Base-by-base conservation (phyloP, 2,329 filamentous ascomycete species). In the Malbranchea zuffiana region DNA sequence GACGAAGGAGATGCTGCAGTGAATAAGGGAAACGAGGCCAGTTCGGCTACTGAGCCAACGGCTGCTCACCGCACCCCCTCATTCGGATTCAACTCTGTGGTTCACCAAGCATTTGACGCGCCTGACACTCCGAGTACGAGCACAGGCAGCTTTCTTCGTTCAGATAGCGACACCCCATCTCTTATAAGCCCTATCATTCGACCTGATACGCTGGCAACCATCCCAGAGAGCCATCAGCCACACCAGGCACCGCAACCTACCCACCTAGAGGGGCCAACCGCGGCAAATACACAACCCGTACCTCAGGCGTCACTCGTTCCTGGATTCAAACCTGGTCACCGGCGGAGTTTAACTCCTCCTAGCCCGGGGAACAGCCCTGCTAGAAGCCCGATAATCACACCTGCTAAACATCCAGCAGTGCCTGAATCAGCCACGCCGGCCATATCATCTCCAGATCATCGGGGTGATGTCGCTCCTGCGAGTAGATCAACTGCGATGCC, bases 131-230 rank as follows among this genome's bases (percentile, higher is more conserved):
- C 65, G 4, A 60, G 67, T 27, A 71, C 72, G 3, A 62, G 66
- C 6, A 69, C 70, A n/a, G 64, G 62, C 36, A 68, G 61, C 26
- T 57, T 75, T n/a, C 63, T 59, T 23, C 63, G 76, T 42, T 77
- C 72, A 36, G 72, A 78, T 46, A 80, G 75, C 40, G 69, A 69
- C 42, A 76, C 74, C 44, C 79, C 76, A 6, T 67, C 69, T 32
- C 65, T 65, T 18, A 75, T 81, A 44, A 80, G 75, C 50, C 78
- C 78, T 1, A 80, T 81, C 37, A 78, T 80, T 54, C 71, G 66
- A 45, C 61, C 64, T 12, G n/a, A 38, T n/a, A 32, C 15, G n/a
- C 3, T 20, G 2, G 15, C 28, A 23, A 21, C 13, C 8, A 3
- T 13, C 6, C 2, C 16, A 12, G 28, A 50, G 70, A 75, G 43